A percentile compares a stretch with the other conserved stretches of the same genome.
Conservation (phyloP, 257 asterid species). For the Gentiana straminea region DNA sequence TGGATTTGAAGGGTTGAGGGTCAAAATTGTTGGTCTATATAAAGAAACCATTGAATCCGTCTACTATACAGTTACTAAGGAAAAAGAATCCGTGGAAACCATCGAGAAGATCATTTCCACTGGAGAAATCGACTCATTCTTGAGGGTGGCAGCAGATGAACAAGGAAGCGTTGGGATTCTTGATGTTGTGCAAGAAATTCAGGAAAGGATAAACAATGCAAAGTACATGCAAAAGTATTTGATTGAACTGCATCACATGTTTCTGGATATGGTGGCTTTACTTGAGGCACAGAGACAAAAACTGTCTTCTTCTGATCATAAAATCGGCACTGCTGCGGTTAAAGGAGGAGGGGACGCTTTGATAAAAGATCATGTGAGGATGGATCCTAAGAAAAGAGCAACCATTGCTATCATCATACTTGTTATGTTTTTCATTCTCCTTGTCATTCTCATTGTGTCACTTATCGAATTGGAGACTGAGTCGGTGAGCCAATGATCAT, state of each 20-base stretch:
- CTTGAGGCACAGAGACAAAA: conserved; percentile 26
- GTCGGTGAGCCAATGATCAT: neutral
- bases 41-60: conserved; percentile 23
- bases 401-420: conserved; percentile 5
- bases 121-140: conserved; percentile 22
- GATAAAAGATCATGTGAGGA: conserved; percentile 1
- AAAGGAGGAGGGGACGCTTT: conserved; percentile 11
- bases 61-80: conserved; percentile 24
- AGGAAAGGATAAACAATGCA: conserved; percentile 25
- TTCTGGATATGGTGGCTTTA: conserved; percentile 18
- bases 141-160: conserved; percentile 20
- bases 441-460: conserved; percentile 8
- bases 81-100: conserved; percentile 15
- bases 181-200: conserved; percentile 21
- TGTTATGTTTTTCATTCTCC: neutral
- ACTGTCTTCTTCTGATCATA: neutral
- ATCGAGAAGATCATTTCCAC: conserved; percentile 21
- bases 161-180: conserved; percentile 21
- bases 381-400: conserved; percentile 10
- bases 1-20: conserved; percentile 25
- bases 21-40: conserved; percentile 17
- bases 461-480: conserved; percentile 1
- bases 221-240: conserved; percentile 22
- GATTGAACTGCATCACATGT: conserved; percentile 25
- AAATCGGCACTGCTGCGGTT: neutral